Base-by-base conservation (phyloP, 2,329 filamentous ascomycete species). In the Paecilomyces sp. region DNA sequence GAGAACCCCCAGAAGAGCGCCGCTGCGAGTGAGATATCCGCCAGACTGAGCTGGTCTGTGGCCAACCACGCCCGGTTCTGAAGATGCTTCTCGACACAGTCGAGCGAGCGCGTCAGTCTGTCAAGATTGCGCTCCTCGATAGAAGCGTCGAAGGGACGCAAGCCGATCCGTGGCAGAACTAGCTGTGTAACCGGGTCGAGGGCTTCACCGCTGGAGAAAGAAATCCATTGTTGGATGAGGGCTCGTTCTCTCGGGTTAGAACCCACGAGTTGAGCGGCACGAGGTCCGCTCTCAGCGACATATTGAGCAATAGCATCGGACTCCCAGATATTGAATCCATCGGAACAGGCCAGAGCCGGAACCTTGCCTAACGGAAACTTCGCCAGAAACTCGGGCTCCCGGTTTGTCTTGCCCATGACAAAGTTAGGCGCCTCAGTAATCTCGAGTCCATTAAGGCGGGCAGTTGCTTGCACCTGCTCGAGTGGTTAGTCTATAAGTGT, bases 351-450 rank as follows among this genome's bases (percentile, higher is more conserved):
- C 57, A 83, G 77, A 51, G 75, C 75, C 9, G 81, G 81, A 8
- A 83, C 77, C 66, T 82, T 83, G 65, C 80, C 81, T 47, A 80
- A 66, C 11, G 81, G 79, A 70, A 82, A 83, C 64, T 83, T 82
- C 69, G 76, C 61, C 13, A 79, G 68, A 71, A 77, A 83, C 3
- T 79, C 78, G 3, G 76, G 70, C n/a, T 70, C 72, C 52, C 68
- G 67, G 73, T 81, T 83, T 61, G 74, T 75, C 55, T 72, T 68
- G 58, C 71, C 67, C 63, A 79, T 74, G 50, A 69, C 60, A 68
- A 80, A 82, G 60, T 70, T 70, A n/a, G 73, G 68, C 6, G 57
- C 66, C 28, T 65, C 33, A 1, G 59, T 57, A 22, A 71, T 22
- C n/a, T 67, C 63, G 22, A 71, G 62, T 52, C 64, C 74, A 61